Percentiles rank a stretch among this genome's conserved stretches.
These are phyloP conservation scores for Pichia kudriavzevii DNA, from an alignment of 1,139 yeast genomes.

Conservation along the genomic window DNA sequence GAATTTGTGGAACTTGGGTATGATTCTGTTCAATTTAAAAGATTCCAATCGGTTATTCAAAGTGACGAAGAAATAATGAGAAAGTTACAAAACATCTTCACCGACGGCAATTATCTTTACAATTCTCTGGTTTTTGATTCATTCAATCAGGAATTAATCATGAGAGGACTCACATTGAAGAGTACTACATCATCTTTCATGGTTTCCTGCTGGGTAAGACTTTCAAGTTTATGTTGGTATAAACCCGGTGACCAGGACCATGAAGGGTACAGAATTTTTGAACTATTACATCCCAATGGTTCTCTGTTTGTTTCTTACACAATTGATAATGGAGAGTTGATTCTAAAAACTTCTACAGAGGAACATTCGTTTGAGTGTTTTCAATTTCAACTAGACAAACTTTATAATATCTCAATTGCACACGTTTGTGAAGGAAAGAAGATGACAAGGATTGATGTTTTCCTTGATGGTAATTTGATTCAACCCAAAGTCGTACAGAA, in stretches of 20 bases:
- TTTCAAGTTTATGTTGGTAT: not conserved
- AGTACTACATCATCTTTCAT: conserved; percentile 1
- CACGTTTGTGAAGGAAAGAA: conserved; percentile 19
- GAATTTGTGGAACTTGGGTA: conserved; percentile 8
- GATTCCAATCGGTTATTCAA: not conserved
- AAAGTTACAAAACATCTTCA: conserved; percentile 1
- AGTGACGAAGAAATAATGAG: not conserved
- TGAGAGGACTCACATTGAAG: conserved; percentile 1
- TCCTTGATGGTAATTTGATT: conserved; percentile 29
- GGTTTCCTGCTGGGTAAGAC: conserved; percentile 7
- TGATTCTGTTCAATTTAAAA: conserved; percentile 1
- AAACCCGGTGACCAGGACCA: not conserved
- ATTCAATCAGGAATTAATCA: conserved; percentile 1
- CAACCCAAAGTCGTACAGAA: conserved; percentile 26
- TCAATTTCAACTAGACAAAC: conserved; percentile 19
- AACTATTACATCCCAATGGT: conserved; percentile 3
- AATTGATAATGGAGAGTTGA: conserved; percentile 12
- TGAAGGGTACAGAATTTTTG: conserved; percentile 1
- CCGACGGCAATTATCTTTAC: not conserved
- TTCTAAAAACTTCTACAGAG: conserved; percentile 10
- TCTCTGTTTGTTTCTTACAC: conserved; percentile 10
- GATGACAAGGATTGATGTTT: conserved; percentile 27
- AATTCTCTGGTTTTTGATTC: conserved; percentile 5
- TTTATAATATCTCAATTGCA: conserved; percentile 24
- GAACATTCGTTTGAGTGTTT: conserved; percentile 23